Evolutionary conservation across 2,329 filamentous ascomycete genomes (phyloP).

Genomic region (Clarireedia homoeocarpa): DNA sequence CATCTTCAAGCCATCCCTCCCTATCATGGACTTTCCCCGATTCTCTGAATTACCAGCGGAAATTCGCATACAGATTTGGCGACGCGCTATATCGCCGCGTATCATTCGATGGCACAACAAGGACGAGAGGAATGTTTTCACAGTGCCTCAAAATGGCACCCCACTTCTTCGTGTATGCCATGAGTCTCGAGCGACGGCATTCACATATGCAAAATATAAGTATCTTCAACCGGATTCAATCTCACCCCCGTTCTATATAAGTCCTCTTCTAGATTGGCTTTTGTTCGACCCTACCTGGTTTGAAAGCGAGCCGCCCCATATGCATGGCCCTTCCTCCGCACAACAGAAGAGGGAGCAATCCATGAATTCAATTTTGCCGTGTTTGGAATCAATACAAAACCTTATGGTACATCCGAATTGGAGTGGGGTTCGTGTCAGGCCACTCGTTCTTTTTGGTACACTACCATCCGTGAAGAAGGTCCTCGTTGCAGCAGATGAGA

Average conservation of each 20-base stretch:
- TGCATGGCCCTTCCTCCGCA: neutral
- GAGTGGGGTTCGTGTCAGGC: neutral
- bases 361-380: neutral
- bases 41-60: neutral
- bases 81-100: neutral
- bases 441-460: neutral
- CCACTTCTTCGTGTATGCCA: neutral
- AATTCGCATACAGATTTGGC: neutral
- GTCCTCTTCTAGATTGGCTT: neutral
- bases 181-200: neutral
- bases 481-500: neutral
- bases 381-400: neutral
- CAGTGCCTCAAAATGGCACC: neutral
- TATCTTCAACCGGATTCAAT: neutral
- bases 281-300: neutral
- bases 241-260: neutral
- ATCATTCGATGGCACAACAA: neutral
- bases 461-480: neutral
- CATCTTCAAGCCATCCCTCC: too few relatives aligned
- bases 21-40: neutral
- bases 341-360: neutral
- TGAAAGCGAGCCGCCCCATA: neutral
- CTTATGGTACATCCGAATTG: neutral
- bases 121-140: neutral
- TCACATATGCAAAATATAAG: neutral